These are phyloP conservation scores for Iris macrosiphon DNA, from an alignment of 106 monocot genomes.

Conservation along the genomic window DNA sequence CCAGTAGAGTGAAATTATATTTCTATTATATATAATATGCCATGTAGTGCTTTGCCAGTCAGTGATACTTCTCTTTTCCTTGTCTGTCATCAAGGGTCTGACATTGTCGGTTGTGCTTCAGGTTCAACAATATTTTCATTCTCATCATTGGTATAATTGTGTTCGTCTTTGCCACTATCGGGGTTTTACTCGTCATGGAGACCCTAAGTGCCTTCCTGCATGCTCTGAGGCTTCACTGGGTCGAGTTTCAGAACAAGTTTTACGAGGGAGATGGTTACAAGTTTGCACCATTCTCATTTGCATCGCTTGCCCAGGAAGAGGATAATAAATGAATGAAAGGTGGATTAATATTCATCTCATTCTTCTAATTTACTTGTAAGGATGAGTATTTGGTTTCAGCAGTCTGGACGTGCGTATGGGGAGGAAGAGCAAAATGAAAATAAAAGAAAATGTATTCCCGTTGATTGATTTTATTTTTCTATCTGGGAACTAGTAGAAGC, in stretches of 20 bases:
- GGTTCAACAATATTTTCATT: conserved; percentile 74
- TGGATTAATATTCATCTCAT: not conserved
- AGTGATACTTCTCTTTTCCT: not conserved
- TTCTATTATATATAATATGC: not conserved
- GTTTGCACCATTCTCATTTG: conserved; percentile 85
- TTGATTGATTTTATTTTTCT: no score
- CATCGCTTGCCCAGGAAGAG: conserved; percentile 50
- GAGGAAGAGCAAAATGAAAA: no score
- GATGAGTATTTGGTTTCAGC: no score
- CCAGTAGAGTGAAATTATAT: not conserved
- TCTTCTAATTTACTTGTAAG: not conserved
- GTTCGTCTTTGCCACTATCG: conserved; percentile 78
- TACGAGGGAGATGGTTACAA: conserved; percentile 98
- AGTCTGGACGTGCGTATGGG: no score
- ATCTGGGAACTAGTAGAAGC: no score
- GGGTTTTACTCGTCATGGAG: conserved; percentile 97
- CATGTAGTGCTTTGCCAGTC: not conserved
- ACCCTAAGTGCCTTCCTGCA: conserved; percentile 95
- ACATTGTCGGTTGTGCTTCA: conserved; percentile 6
- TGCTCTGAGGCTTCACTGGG: conserved; percentile 98
- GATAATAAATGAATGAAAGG: conserved; percentile 25
- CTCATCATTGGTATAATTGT: conserved; percentile 63
- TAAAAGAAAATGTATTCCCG: no score
- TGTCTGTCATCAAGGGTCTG: not conserved
- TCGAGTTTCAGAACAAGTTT: conserved; percentile 97